These are phyloP conservation scores for Millerozyma miso DNA, from an alignment of 805 yeast genomes.

Conservation along the genomic window DNA sequence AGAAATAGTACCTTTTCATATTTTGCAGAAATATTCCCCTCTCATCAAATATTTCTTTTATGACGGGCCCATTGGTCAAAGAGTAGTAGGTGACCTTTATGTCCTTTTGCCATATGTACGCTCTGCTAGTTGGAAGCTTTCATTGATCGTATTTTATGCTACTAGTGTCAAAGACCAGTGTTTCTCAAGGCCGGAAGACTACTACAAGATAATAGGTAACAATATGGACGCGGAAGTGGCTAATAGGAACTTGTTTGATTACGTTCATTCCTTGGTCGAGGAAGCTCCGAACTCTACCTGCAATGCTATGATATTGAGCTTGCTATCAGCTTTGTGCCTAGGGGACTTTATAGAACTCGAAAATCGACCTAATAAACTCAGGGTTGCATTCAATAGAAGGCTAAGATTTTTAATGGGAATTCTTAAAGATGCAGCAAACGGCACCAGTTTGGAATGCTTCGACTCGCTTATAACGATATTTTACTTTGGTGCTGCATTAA, in stretches of 20 bases:
- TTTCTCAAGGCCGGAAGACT: constrained; percentile 34
- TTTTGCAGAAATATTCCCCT: constrained; percentile 30
- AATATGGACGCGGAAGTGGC: constrained; percentile 19
- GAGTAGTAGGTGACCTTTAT: constrained; percentile 18
- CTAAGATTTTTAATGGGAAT: constrained; percentile 26
- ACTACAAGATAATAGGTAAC: constrained; percentile 18
- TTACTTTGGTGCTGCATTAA: constrained; percentile 30
- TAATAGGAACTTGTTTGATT: constrained; percentile 30
- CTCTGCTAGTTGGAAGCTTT: constrained; percentile 34
- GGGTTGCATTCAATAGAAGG: constrained; percentile 33
- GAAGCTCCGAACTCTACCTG: constrained; percentile 15
- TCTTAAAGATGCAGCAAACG: constrained; percentile 23
- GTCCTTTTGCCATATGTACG: constrained; percentile 23
- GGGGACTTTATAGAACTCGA: constrained; percentile 33
- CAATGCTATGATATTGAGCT: constrained; percentile 22
- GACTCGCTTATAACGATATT: constrained; percentile 33
- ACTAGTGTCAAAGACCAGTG: constrained; percentile 31
- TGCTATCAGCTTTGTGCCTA: constrained; percentile 31
- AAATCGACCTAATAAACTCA: constrained; percentile 26
- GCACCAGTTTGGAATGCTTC: constrained; percentile 27
- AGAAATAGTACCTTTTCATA: constrained; percentile 23
- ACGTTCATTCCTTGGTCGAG: constrained; percentile 26
- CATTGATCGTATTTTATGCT: constrained; percentile 28
- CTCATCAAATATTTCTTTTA: constrained; percentile 30
- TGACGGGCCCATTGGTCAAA: constrained; percentile 19